Conservation (phyloP, 495 filamentous ascomycete genomes). For the Chaetomium tenue region DNA sequence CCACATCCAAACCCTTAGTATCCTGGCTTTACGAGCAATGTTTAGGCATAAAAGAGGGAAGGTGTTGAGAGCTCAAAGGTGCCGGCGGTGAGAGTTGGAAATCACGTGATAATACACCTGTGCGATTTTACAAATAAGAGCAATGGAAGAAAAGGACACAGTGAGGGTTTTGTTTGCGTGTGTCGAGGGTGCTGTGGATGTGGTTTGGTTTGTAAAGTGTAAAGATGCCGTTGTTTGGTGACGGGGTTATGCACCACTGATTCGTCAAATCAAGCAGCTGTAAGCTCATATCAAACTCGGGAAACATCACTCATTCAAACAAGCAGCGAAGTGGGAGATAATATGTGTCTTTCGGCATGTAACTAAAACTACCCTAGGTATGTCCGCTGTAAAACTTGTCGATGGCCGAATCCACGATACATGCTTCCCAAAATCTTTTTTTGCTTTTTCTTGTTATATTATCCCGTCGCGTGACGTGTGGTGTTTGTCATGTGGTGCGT, state of each 20-base stretch:
- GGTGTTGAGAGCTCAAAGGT: background rate
- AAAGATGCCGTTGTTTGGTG: too few relatives aligned
- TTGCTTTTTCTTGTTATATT: conserved; percentile 13
- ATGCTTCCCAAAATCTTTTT: conserved; percentile 23
- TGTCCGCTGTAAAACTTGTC: conserved; percentile 23
- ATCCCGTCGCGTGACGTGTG: background rate
- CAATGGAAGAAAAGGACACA: background rate
- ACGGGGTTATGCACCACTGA: too few relatives aligned
- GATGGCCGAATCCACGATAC: conserved; percentile 21
- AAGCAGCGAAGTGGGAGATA: conserved; percentile 4
- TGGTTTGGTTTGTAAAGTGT: too few relatives aligned
- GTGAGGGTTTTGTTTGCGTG: background rate
- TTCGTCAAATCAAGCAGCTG: too few relatives aligned
- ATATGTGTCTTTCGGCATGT: conserved; percentile 25
- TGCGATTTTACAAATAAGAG: background rate
- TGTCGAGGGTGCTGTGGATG: background rate
- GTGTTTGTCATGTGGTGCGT: conserved; percentile 5
- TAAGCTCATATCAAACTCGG: background rate
- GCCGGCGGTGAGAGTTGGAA: too few relatives aligned
- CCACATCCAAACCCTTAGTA: too few relatives aligned
- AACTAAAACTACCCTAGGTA: conserved; percentile 26
- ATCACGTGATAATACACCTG: conserved; percentile 3
- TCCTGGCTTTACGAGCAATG: background rate
- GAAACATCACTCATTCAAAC: background rate
- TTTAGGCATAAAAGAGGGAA: background rate